Percentiles rank a stretch among this genome's conserved stretches.
These are phyloP conservation scores for Lepiota venenata DNA, from an alignment of 768 basidiomycete genomes.

Conservation along the genomic window DNA sequence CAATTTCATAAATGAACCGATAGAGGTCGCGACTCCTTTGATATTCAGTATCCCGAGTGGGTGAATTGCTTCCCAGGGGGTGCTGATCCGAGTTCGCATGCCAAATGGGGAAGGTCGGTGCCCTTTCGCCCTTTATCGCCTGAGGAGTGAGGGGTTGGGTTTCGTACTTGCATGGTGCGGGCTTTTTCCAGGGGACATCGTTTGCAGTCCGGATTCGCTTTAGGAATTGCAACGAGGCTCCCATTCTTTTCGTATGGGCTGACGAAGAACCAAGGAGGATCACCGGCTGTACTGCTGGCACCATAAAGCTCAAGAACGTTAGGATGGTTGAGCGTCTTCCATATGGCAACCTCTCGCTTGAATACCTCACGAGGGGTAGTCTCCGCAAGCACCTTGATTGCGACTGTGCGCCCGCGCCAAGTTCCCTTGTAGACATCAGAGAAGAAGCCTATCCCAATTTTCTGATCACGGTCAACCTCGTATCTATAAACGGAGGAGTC, in stretches of 20 bases:
- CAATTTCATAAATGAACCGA: constrained; percentile 68
- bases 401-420: constrained; percentile 65
- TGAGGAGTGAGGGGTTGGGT: neutral
- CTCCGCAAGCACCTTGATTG: constrained; percentile 69
- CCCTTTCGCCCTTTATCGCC: neutral
- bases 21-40: constrained; percentile 42
- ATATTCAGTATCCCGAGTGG: neutral
- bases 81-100: constrained; percentile 2
- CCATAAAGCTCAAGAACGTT: constrained; percentile 78
- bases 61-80: neutral
- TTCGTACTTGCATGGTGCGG: neutral
- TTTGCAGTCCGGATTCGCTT: neutral
- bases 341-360: constrained; percentile 66
- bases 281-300: constrained; percentile 61
- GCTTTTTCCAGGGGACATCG: constrained; percentile 7
- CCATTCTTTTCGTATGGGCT: constrained; percentile 70
- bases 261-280: constrained; percentile 79
- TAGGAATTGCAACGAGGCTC: constrained; percentile 57
- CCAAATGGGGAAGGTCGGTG: constrained; percentile 8
- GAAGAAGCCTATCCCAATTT: constrained; percentile 74
- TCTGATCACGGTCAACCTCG: constrained; percentile 68
- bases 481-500: neutral
- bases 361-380: constrained; percentile 64
- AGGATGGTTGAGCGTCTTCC: constrained; percentile 66
- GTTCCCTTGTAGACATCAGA: constrained; percentile 75